phyloP scores from a whole-genome alignment of 495 filamentous ascomycete genomes.

The Daldinia loculata region DNA sequence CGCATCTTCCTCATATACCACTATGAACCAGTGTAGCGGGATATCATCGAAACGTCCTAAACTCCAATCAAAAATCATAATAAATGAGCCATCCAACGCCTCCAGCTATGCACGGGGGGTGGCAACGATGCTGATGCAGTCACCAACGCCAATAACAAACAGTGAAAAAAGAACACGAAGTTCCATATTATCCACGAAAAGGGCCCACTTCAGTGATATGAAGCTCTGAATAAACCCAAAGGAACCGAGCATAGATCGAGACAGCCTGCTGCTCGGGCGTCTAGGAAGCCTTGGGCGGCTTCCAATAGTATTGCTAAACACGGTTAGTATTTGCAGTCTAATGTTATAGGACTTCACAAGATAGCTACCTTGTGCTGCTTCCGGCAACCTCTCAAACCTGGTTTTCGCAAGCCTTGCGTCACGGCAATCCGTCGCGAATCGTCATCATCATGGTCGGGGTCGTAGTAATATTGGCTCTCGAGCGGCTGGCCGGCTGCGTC shows the following conservation, averaged over 20 bases:
- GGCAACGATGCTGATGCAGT: conserved; percentile 20
- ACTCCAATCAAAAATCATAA: conserved; percentile 21
- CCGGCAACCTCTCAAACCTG: conserved; percentile 84
- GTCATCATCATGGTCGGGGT: conserved; percentile 89
- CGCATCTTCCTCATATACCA: conserved; percentile 12
- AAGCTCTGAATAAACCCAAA: neutral
- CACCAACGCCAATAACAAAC: conserved; percentile 9
- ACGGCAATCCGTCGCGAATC: conserved; percentile 82
- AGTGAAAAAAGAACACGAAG: conserved; percentile 4
- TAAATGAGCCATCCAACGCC: conserved; percentile 35
- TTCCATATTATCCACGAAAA: conserved; percentile 10
- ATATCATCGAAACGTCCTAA: conserved; percentile 35
- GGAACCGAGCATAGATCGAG: neutral
- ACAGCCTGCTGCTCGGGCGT: conserved; percentile 17
- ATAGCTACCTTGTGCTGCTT: conserved; percentile 91
- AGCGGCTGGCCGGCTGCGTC: conserved; percentile 94
- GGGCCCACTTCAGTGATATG: neutral
- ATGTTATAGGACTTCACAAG: neutral
- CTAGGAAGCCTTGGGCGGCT: conserved; percentile 70
- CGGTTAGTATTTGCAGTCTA: conserved; percentile 29
- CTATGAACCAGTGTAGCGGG: conserved; percentile 26
- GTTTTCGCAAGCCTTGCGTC: conserved; percentile 83
- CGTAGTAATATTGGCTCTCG: conserved; percentile 96
- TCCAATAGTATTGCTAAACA: conserved; percentile 91
- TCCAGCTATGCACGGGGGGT: conserved; percentile 40